A percentile compares a stretch with the other conserved stretches of the same genome.
These are phyloP conservation scores for Angomonas ambiguus DNA, from an alignment of 208 protist species.

Conservation along the genomic window DNA sequence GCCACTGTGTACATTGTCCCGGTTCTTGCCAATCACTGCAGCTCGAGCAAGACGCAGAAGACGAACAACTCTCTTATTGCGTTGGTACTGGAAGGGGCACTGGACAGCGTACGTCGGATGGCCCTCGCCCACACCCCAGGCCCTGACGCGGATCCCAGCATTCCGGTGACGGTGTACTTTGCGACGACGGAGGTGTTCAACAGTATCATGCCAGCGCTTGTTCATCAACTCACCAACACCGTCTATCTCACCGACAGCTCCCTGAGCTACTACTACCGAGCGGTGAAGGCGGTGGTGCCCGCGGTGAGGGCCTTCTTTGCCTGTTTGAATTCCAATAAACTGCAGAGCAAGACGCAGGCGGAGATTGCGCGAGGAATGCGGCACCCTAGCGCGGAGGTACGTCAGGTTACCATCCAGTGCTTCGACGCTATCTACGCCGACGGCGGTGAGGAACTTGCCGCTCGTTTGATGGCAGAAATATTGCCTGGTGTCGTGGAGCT, in stretches of 20 bases:
- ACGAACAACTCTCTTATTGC: conserved; percentile 42
- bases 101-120: conserved; percentile 70
- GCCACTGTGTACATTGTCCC: conserved; percentile 54
- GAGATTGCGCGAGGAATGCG: conserved; percentile 73
- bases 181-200: conserved; percentile 76
- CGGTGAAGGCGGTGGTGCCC: conserved; percentile 68
- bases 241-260: conserved; percentile 54
- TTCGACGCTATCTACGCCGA: conserved; percentile 84
- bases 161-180: conserved; percentile 67
- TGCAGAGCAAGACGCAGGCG: conserved; percentile 82
- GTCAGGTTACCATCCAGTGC: conserved; percentile 53
- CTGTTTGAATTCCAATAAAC: conserved; percentile 61
- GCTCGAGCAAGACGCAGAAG: conserved; percentile 26
- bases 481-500: conserved; percentile 85
- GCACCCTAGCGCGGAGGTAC: conserved; percentile 68
- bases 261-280: conserved; percentile 66
- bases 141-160: conserved; percentile 73
- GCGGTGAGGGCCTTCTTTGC: conserved; percentile 74
- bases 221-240: conserved; percentile 78
- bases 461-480: conserved; percentile 87
- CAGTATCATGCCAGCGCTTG: conserved; percentile 73
- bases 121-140: conserved; percentile 61
- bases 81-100: conserved; percentile 58
- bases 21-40: conserved; percentile 61
- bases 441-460: conserved; percentile 85